These are phyloP conservation scores for Nemophila menziesii DNA, from an alignment of 257 asterid genomes.

Conservation along the genomic window DNA sequence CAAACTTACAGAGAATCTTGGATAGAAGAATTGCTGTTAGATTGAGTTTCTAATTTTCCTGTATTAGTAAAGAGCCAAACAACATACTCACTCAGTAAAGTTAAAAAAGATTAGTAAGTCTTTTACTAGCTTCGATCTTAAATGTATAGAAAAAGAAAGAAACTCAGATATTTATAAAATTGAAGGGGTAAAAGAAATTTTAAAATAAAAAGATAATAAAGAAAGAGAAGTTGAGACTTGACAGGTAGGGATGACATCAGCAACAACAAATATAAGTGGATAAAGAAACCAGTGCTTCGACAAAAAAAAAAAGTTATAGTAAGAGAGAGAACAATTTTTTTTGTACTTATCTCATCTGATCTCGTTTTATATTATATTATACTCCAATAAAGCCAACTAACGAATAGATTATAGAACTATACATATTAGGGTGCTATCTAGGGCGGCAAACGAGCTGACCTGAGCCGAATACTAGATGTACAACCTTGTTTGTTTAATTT, in stretches of 20 bases:
- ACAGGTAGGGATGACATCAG: slow-evolving; percentile 10
- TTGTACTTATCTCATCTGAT: not conserved
- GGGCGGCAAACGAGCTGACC: no score
- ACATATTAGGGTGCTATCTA: no score
- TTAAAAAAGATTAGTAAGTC: no score
- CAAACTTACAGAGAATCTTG: not conserved
- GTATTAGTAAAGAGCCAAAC: not conserved
- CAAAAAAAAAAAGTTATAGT: not conserved
- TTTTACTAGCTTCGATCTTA: no score
- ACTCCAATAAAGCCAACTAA: no score
- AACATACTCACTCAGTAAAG: no score
- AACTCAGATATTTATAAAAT: no score
- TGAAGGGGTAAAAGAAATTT: not conserved
- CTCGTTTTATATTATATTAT: no score
- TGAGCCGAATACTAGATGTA: no score
- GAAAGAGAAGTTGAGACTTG: not conserved
- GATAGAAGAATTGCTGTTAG: not conserved
- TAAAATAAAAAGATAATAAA: no score
- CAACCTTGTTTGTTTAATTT: no score
- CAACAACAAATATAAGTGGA: slow-evolving; percentile 1
- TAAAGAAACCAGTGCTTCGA: slow-evolving; percentile 1
- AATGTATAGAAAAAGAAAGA: not conserved
- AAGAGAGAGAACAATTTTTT: not conserved
- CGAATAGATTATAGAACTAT: no score
- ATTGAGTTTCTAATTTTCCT: not conserved